A percentile compares a stretch with the other conserved stretches of the same genome.
Evolutionary conservation across 2,329 filamentous ascomycete genomes (phyloP).

Genomic region (Monilinia laxa): DNA sequence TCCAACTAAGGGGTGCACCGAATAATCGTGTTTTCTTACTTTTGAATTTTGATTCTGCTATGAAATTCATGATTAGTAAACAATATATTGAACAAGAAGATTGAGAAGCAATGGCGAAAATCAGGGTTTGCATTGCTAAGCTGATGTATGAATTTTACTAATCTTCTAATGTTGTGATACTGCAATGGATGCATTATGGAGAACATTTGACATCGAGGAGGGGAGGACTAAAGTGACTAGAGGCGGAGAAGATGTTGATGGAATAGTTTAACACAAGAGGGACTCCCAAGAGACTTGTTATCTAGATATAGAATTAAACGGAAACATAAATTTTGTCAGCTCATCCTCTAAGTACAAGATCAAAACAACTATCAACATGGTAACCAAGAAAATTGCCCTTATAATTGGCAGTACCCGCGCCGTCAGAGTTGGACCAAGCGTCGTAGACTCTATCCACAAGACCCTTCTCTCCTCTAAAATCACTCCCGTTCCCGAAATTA

Average conservation of each 20-base stretch:
- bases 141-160: background rate
- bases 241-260: background rate
- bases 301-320: background rate
- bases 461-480: slow-evolving; percentile 23
- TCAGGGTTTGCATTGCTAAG: background rate
- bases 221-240: background rate
- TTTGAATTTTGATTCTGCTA: too few relatives aligned
- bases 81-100: background rate
- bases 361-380: too few relatives aligned
- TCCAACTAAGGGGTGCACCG: too few relatives aligned
- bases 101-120: background rate
- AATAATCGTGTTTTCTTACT: too few relatives aligned
- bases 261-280: background rate
- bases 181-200: background rate
- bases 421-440: slow-evolving; percentile 18
- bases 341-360: background rate
- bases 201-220: background rate
- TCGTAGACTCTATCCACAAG: slow-evolving; percentile 22
- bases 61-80: background rate
- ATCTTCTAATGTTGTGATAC: background rate
- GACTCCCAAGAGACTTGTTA: background rate
- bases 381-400: too few relatives aligned
- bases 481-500: slow-evolving; percentile 38
- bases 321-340: background rate
- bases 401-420: too few relatives aligned